Conservation (phyloP, 768 basidiomycete species). For the Hericium erinaceus region DNA sequence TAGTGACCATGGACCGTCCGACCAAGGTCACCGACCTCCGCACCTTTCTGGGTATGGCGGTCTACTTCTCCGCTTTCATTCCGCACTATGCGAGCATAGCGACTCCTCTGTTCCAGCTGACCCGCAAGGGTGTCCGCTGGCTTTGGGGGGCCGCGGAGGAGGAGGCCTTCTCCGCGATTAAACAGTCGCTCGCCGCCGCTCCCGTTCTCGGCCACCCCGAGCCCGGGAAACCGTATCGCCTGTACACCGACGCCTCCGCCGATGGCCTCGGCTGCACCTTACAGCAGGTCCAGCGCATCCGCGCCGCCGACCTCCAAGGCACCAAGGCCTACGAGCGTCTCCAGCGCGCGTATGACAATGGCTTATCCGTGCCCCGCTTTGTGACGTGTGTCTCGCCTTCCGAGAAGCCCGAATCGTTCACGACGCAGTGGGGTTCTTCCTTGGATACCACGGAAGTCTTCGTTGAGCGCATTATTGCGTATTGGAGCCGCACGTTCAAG, state of each 20-base stretch:
- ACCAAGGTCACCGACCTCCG: constrained; percentile 13
- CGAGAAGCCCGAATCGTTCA: no score
- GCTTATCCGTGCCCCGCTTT: not conserved
- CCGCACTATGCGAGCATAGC: constrained; percentile 27
- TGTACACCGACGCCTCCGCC: constrained; percentile 26
- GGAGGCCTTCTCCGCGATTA: constrained; percentile 21
- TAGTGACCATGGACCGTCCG: constrained; percentile 18
- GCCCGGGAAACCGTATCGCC: constrained; percentile 21
- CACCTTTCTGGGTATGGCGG: constrained; percentile 27
- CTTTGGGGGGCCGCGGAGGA: constrained; percentile 18
- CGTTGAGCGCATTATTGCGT: constrained; percentile 14
- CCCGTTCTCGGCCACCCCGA: constrained; percentile 26
- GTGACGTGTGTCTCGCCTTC: not conserved
- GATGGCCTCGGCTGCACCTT: constrained; percentile 14
- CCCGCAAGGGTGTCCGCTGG: constrained; percentile 21
- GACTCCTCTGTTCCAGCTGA: constrained; percentile 24
- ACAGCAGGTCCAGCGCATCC: constrained; percentile 18
- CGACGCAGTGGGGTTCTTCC: no score
- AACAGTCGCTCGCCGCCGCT: constrained; percentile 21
- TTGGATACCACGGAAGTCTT: constrained; percentile 4
- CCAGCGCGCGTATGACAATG: not conserved
- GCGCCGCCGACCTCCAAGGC: constrained; percentile 12
- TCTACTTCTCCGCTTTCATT: constrained; percentile 29
- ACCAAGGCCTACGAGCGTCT: constrained; percentile 15
- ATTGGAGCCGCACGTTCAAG: constrained; percentile 13